Evolutionary conservation across 2,329 filamentous ascomycete species (phyloP), one percentile per base, ranked within the genome.

Genomic region (Tolypocladium inflatum): DNA sequence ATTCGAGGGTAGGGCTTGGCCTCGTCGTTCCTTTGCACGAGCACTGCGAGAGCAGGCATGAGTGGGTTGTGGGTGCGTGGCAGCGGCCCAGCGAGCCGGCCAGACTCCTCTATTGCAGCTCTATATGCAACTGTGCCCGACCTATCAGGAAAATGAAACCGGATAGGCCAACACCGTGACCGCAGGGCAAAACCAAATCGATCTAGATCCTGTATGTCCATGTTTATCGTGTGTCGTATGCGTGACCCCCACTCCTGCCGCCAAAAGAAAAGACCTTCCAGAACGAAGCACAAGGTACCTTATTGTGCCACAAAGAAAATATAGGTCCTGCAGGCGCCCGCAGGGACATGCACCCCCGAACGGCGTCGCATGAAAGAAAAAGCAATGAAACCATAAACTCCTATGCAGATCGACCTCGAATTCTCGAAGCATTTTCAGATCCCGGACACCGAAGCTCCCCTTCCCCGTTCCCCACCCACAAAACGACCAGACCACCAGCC

Each of bases 391-490:
- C n/a, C 33, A 21, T 23, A 37, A 57, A 57, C 55, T 57, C 55
- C 55, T 5, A 26, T 54, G 38, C 39, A 52, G 21, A 51, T 19
- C 33, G 30, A 17, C 48, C 38, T 19, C 38, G 35, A 52, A 21
- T 43, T 45, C 38, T 37, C 38, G 13, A 52, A 51, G n/a, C 35
- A 17, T 57, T 53, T 57, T 57, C 55, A 43, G n/a, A 39, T 21
- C 55, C 55, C 41, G 4, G 48, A 57, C 55, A 57, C 55, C 55
- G n/a, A 38, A 42, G 38, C 55, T 53, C 26, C 48, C 23, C 53
- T n/a, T 55, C 9, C 53, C 39, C 54, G 41, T 15, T 21, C 41
- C 41, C 19, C 21, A 33, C 37, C 19, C 37, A 21, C 26, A 38
- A 57, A 57, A 38, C 56, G 21, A 45, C 39, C 4, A 48, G 17